Base-by-base conservation (phyloP, 1,284 basidiomycete genomes). In the Tilletia indica region DNA sequence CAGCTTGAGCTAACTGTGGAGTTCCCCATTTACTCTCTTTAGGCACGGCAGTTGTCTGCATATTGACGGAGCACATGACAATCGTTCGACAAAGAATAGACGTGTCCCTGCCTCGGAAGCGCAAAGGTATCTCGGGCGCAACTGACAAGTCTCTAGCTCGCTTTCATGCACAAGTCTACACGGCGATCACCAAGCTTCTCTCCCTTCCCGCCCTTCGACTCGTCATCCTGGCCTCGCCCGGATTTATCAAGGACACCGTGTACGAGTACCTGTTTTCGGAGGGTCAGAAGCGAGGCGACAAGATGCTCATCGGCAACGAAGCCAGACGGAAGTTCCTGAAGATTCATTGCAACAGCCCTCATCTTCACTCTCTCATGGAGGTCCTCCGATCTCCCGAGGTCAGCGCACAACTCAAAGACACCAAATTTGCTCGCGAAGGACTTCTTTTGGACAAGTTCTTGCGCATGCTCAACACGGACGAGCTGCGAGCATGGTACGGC, bases 401-500 rank as follows among this genome's bases (percentile, higher is more conserved):
- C n/a, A 48, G 68, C 42, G 75, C 89, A 3, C 93, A 92, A 77
- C 86, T 99, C 69, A 95, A 96, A 83, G 96, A 98, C 77, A 97
- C 97, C 16, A 99, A 99, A 83, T 99, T 99, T 85, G 94, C 97
- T 0, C 88, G 92, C 68, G 97, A 99, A 86, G 95, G 94, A n/a
- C 77, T 79, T 72, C 71, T 84, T 68, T 70, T 84, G 54, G 82
- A 83, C 73, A 75, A 76, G 39, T 84, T 84, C 69, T 76, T 78
- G 75, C 97, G 97, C 85, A 98, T 96, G 92, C 88, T 99, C 12
- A 93, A 92, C 0, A 89, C 88, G 5, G 94, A 99, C 81, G 95
- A 98, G 84, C 90, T 95, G 86, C 89, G 97, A 70, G 97, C 97
- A 4, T 99, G 97, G 96, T 99, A 99, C 84, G 96, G 97, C 0